These are phyloP conservation scores for Cylindrotheca closterium DNA, from an alignment of 108 stramenopile genomes.

Conservation along the genomic window DNA sequence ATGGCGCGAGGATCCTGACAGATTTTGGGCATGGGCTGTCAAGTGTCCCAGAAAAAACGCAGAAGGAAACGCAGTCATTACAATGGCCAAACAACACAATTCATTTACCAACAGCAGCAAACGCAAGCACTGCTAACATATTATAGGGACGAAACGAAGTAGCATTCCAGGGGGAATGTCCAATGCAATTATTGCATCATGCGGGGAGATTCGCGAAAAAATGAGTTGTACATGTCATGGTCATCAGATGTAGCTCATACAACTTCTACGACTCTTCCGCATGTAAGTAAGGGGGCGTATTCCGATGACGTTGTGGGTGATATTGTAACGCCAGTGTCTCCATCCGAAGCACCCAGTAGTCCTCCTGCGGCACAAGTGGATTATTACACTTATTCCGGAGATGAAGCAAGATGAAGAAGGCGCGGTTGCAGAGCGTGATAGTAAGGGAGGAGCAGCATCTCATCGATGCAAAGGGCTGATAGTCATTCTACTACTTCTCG, in stretches of 20 bases:
- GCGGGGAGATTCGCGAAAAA: not conserved
- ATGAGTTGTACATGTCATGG: not conserved
- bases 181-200: not conserved
- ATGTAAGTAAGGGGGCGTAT: not conserved
- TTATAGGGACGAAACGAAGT: too few relatives aligned
- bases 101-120: too few relatives aligned
- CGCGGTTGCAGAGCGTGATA: not conserved
- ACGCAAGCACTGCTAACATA: too few relatives aligned
- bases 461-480: not conserved
- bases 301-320: not conserved
- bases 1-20: too few relatives aligned
- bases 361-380: not conserved
- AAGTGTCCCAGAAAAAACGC: too few relatives aligned
- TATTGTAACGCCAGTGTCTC: not conserved
- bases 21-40: too few relatives aligned
- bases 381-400: not conserved
- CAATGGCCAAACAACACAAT: too few relatives aligned
- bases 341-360: not conserved
- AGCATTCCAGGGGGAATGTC: too few relatives aligned
- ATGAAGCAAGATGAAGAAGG: not conserved
- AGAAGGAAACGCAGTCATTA: too few relatives aligned
- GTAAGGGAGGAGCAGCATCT: not conserved
- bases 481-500: not conserved
- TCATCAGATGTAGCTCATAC: not conserved
- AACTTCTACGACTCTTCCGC: not conserved